Conservation (phyloP, 345 rosid species). For the Eucalyptus brandiana region DNA sequence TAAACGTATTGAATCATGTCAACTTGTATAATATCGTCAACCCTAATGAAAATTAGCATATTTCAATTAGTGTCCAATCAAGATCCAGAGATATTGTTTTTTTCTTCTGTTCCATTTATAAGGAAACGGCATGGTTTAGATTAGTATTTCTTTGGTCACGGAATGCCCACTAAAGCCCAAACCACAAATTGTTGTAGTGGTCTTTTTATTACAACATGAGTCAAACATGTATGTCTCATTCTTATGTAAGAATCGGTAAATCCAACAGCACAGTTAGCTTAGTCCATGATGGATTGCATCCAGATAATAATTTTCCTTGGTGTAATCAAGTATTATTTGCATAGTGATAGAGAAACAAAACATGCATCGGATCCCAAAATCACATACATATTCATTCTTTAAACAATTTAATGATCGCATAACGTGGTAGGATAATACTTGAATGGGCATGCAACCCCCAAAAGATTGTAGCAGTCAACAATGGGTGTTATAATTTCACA, state of each 20-base stretch:
- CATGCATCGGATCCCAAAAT: neutral
- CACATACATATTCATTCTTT: neutral
- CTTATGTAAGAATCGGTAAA: neutral
- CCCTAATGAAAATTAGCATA: neutral
- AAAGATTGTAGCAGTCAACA: neutral
- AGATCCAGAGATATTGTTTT: neutral
- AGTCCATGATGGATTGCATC: neutral
- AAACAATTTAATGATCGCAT: neutral
- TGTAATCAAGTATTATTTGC: neutral
- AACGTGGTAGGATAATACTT: neutral
- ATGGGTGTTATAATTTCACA: neutral
- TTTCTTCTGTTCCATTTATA: neutral
- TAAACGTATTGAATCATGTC: neutral
- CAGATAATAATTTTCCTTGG: neutral
- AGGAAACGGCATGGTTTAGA: neutral
- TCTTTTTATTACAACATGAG: neutral
- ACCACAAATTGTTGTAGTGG: neutral
- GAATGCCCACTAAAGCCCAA: neutral
- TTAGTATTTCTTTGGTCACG: neutral
- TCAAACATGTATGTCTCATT: neutral
- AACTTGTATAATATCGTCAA: neutral
- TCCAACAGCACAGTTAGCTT: neutral
- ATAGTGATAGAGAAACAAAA: neutral
- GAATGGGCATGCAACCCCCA: neutral
- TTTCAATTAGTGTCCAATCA: neutral